Evolutionary conservation across 257 asterid genomes (phyloP), one percentile per base, ranked within the genome.

Genomic region (Nicotiana obtusifolia): DNA sequence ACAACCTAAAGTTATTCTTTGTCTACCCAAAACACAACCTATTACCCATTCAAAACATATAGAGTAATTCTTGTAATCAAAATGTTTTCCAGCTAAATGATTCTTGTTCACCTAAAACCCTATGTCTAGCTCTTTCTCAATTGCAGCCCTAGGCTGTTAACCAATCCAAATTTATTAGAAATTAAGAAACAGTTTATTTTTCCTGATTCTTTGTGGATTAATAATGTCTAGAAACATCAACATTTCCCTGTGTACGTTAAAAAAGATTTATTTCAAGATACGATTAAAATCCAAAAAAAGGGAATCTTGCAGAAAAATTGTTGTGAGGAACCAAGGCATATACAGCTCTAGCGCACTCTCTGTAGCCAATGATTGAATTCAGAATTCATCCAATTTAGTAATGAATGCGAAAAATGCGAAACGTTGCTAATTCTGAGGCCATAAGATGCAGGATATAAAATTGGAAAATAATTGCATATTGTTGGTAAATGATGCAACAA

Each of bases 401-500:
- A 73, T 49, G 24, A 49, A 47, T 73, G 79, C 20, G 1, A 4
- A 65, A 30, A 30, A 30, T 30, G 33, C 33, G 33, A 30, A 85
- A 83, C 76, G 64, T 82, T 83, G 88, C 80, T 86, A 15, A 83
- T 71, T 67, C 57, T 49, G 56, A 81, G 53, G 75, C 90, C 90
- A 81, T 76, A 44, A 65, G 37, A 37, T 19, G 20, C 17, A 73
- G 57, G 16, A 19, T 54, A 7, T 6, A 68, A 56, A 84, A 83
- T 52, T 59, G 54, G 69, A 77, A 53, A 80, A 26, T 41, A 35
- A 81, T 79, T 84, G 89, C 87, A 82, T 69, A 60, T 78, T 88
- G 90, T 83, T 83, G 81, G 85, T 83, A 87, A 85, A 83, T 81
- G 84, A 28, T 54, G 76, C 84, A 85, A 87, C 93, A 87, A 53